Conservation (phyloP, 2,329 filamentous ascomycete genomes). For the Gnomoniopsis smithogilvyi region DNA sequence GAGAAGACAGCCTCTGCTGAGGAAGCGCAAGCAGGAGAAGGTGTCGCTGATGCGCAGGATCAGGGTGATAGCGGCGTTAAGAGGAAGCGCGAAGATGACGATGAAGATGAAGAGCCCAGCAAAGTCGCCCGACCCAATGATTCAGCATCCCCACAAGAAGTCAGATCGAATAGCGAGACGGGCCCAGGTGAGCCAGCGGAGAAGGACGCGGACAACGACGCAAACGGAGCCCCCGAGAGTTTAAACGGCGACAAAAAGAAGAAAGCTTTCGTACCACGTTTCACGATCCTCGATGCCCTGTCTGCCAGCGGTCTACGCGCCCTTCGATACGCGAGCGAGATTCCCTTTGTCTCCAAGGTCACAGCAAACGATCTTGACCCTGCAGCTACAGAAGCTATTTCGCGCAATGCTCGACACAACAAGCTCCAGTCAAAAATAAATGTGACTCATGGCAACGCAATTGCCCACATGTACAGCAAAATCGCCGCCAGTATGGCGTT, state of each 20-base stretch:
- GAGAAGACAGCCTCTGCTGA: slow-evolving; percentile 27
- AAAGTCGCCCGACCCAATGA: slow-evolving; percentile 11
- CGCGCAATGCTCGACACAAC: slow-evolving; percentile 83
- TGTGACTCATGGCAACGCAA: slow-evolving; percentile 76
- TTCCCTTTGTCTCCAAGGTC: slow-evolving; percentile 77
- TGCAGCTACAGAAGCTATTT: slow-evolving; percentile 75
- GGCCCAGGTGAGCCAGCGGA: slow-evolving; percentile 7
- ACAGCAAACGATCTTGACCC: slow-evolving; percentile 87
- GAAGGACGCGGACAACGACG: slow-evolving; percentile 12
- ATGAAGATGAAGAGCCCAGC: slow-evolving; percentile 15
- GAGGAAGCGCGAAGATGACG: slow-evolving; percentile 39
- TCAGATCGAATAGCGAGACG: not conserved
- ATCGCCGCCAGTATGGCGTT: slow-evolving; percentile 52
- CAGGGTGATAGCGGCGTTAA: slow-evolving; percentile 33
- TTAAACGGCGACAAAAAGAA: slow-evolving; percentile 6
- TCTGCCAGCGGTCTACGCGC: slow-evolving; percentile 92
- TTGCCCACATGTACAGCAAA: slow-evolving; percentile 83
- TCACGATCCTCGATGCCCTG: slow-evolving; percentile 90
- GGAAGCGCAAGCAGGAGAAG: not conserved
- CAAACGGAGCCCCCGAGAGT: slow-evolving; percentile 1
- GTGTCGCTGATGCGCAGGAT: not conserved
- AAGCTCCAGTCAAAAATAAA: slow-evolving; percentile 66
- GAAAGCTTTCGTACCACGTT: slow-evolving; percentile 39
- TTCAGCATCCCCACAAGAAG: not conserved
- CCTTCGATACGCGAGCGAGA: slow-evolving; percentile 85